Evolutionary conservation across 208 protist species (phyloP).

Genomic region (Vickermania spadyakhi): DNA sequence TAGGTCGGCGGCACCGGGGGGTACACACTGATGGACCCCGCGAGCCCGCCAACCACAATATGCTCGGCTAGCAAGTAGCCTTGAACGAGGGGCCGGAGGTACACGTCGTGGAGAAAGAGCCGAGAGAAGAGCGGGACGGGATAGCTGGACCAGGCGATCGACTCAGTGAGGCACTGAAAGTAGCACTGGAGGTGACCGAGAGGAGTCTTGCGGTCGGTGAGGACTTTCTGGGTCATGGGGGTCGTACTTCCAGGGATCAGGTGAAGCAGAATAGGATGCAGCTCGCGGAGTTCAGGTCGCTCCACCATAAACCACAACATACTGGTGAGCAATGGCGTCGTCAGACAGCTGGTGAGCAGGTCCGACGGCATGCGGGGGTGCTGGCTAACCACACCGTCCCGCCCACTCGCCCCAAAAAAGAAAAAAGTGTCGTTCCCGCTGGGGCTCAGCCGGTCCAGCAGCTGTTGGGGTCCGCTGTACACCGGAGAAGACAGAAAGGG

Average conservation of each 20-base stretch:
- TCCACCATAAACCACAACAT: conserved; percentile 91
- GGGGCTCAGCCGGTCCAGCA: background rate
- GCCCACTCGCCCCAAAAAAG: conserved; percentile 75
- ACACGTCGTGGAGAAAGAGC: conserved; percentile 92
- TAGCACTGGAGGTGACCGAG: conserved; percentile 98
- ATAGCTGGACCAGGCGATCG: conserved; percentile 96
- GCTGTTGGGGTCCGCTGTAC: background rate
- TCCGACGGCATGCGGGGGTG: conserved; percentile 87
- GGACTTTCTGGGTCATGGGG: background rate
- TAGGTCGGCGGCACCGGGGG: conserved; percentile 88
- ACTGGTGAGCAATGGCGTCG: conserved; percentile 95
- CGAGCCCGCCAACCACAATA: conserved; percentile 86
- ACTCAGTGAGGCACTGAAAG: conserved; percentile 98
- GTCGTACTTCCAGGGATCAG: conserved; percentile 43
- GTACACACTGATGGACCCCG: conserved; percentile 90
- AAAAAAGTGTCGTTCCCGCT: conserved; percentile 47
- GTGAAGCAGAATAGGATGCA: conserved; percentile 69
- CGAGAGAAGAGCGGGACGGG: conserved; percentile 63
- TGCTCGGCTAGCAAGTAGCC: conserved; percentile 97
- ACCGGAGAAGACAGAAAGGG: background rate
- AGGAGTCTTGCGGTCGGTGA: conserved; percentile 89
- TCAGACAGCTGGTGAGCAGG: conserved; percentile 98
- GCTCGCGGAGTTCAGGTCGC: conserved; percentile 26
- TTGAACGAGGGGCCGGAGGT: conserved; percentile 95
- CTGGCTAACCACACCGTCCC: conserved; percentile 10